A percentile compares a stretch with the other conserved stretches of the same genome.
These are phyloP conservation scores for Leishmania braziliensis DNA, from an alignment of 208 protist species.

Conservation along the genomic window DNA sequence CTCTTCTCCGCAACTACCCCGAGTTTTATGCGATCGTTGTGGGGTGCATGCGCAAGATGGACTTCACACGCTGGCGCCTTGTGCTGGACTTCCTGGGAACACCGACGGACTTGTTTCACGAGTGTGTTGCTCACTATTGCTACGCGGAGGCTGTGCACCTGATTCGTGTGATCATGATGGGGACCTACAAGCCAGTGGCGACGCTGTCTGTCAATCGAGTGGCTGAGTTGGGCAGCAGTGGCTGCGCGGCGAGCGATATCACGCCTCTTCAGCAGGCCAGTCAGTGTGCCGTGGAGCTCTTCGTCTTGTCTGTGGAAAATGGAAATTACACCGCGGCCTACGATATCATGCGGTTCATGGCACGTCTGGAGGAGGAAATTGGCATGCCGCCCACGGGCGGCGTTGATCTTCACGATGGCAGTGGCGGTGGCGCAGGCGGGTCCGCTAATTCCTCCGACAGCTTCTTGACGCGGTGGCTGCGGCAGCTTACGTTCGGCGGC, in stretches of 20 bases:
- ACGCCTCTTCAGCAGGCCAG: conserved; percentile 36
- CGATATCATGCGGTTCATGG: conserved; percentile 73
- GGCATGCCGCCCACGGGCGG: conserved; percentile 29
- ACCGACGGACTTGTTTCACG: conserved; percentile 60
- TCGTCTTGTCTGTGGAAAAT: conserved; percentile 37
- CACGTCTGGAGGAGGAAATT: conserved; percentile 58
- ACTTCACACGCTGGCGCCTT: conserved; percentile 58
- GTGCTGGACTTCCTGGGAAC: conserved; percentile 69
- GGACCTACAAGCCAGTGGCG: conserved; percentile 26
- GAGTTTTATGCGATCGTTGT: conserved; percentile 75
- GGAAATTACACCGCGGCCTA: conserved; percentile 52
- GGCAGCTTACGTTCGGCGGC: conserved; percentile 30
- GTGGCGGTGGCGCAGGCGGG: not conserved
- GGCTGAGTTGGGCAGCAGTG: conserved; percentile 6
- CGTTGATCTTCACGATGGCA: not conserved
- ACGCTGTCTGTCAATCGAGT: conserved; percentile 15
- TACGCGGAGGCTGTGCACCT: conserved; percentile 71
- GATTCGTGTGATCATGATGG: conserved; percentile 73
- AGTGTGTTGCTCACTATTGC: conserved; percentile 65
- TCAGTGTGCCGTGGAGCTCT: conserved; percentile 41
- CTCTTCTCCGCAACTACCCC: conserved; percentile 66
- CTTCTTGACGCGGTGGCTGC: conserved; percentile 37
- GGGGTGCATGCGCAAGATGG: conserved; percentile 77
- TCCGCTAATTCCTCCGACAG: not conserved
- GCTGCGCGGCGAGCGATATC: not conserved